Evolutionary conservation across 169 alveolate genomes (phyloP).

Genomic region (Perkinsus olseni): DNA sequence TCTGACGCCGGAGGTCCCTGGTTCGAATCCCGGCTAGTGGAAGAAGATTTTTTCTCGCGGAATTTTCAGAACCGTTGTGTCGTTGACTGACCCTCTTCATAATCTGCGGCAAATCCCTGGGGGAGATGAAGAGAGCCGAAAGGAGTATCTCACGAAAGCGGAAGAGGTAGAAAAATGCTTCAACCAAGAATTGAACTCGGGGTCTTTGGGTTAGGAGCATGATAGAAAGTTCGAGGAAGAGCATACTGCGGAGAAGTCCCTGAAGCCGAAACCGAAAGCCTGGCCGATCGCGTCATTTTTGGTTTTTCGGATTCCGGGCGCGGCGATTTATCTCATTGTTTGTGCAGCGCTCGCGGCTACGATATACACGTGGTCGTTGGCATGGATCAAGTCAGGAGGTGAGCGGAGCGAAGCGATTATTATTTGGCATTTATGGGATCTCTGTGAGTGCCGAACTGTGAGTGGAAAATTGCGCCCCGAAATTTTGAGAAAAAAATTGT

Average conservation of each 20-base stretch:
- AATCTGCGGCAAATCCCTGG: neutral
- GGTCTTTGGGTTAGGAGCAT: neutral
- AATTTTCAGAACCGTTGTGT: neutral
- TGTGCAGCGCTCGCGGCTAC: neutral
- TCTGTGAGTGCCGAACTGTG: too few relatives aligned
- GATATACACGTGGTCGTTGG: neutral
- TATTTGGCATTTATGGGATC: neutral
- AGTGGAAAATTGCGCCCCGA: too few relatives aligned
- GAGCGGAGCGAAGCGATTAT: neutral
- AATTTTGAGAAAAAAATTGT: too few relatives aligned
- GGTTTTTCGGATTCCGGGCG: neutral
- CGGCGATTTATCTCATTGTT: neutral
- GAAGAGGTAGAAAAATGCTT: neutral
- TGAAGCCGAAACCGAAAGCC: neutral
- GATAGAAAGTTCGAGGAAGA: neutral
- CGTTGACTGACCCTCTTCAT: neutral
- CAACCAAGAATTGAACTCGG: neutral
- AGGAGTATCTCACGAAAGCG: neutral
- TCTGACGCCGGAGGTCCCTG: too few relatives aligned
- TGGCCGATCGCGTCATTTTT: neutral
- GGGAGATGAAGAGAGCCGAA: neutral
- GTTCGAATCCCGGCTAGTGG: neutral
- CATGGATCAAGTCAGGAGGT: neutral
- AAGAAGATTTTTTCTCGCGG: too few relatives aligned
- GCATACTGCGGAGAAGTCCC: neutral